phyloP scores from a whole-genome alignment of 345 rosid genomes.

The Litchi chinensis region DNA sequence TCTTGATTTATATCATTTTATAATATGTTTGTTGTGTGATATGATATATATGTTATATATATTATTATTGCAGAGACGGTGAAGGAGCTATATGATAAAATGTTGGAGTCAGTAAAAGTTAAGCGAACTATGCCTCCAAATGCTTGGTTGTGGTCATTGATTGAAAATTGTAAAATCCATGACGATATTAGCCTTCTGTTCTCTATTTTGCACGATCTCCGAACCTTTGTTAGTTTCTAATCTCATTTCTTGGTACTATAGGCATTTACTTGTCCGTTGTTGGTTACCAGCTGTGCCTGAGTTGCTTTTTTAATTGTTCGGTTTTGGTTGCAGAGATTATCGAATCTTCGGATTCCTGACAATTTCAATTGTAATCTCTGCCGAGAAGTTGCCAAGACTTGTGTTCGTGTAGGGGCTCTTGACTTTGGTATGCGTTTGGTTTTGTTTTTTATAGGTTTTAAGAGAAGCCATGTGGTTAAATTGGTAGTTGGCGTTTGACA shows the following conservation, averaged over 20 bases:
- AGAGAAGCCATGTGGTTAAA: neutral
- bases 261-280: neutral
- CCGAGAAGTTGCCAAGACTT: conserved; percentile 77
- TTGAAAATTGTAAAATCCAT: conserved; percentile 57
- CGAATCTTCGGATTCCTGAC: conserved; percentile 77
- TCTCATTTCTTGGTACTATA: neutral
- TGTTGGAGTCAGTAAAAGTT: conserved; percentile 57
- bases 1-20: neutral
- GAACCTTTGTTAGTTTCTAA: conserved; percentile 69
- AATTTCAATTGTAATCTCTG: conserved; percentile 83
- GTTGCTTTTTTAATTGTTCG: neutral
- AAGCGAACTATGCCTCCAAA: conserved; percentile 81
- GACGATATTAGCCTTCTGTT: conserved; percentile 82
- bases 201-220: conserved; percentile 56
- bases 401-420: conserved; percentile 69
- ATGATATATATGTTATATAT: conserved; percentile 19
- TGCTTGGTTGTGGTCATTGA: conserved; percentile 81
- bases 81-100: conserved; percentile 66
- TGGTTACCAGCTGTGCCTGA: neutral
- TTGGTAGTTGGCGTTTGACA: conserved; percentile 10
- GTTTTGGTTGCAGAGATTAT: conserved; percentile 64
- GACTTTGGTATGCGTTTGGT: conserved; percentile 60
- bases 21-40: neutral
- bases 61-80: conserved; percentile 55
- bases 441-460: conserved; percentile 9